Evolutionary conservation across 116 monocot species (phyloP).

Genomic region (Phalaenopsis hybrid): DNA sequence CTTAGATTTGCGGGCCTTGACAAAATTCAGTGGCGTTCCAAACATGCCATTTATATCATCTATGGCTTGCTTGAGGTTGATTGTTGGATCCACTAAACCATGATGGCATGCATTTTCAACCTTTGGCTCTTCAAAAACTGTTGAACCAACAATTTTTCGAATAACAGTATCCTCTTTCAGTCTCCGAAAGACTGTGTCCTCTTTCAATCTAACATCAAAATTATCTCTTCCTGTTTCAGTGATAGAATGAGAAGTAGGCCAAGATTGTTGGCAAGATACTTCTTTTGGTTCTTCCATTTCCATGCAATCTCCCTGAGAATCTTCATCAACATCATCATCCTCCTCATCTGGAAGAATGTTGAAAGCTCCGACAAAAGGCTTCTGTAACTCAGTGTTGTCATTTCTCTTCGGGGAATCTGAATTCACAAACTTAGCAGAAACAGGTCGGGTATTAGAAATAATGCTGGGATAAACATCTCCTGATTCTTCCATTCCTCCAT

Average conservation of each 20-base stretch:
- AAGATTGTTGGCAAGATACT: no score
- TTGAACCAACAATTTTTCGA: constrained; percentile 52
- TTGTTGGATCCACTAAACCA: constrained; percentile 78
- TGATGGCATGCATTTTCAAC: constrained; percentile 85
- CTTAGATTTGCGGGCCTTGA: constrained; percentile 29
- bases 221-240: not conserved
- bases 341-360: constrained; percentile 53
- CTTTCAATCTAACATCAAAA: constrained; percentile 22
- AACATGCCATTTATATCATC: constrained; percentile 87
- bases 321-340: constrained; percentile 16
- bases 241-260: no score
- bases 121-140: constrained; percentile 38
- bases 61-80: constrained; percentile 85
- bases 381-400: constrained; percentile 16
- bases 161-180: constrained; percentile 60
- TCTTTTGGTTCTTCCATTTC: no score
- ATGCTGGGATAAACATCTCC: not conserved
- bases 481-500: constrained; percentile 24
- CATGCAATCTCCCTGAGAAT: not conserved
- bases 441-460: no score
- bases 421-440: not conserved
- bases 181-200: constrained; percentile 54
- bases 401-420: constrained; percentile 6
- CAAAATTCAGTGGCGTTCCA: constrained; percentile 56
- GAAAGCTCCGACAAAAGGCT: constrained; percentile 39